Percentiles rank a stretch among this genome's conserved stretches.
Evolutionary conservation across 805 yeast species (phyloP).

Genomic region (Ogataea glucozyma): DNA sequence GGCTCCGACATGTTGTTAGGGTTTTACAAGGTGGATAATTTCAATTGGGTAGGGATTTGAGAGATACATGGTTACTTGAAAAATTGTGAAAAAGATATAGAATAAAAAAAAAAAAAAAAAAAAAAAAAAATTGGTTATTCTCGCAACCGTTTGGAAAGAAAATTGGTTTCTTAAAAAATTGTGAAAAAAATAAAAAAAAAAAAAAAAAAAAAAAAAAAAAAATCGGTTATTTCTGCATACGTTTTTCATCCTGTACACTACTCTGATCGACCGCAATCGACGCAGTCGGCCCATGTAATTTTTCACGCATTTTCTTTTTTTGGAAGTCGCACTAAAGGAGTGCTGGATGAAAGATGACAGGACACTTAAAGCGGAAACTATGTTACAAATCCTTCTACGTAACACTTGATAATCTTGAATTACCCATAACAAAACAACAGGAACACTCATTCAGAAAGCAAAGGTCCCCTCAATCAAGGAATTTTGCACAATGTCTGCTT

Average conservation of each 20-base stretch:
- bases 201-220: too few relatives aligned
- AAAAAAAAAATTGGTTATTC: background rate
- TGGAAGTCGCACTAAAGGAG: slow-evolving; percentile 4
- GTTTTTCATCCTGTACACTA: background rate
- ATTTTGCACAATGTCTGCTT: slow-evolving; percentile 29
- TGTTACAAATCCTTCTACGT: too few relatives aligned
- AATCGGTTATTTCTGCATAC: too few relatives aligned
- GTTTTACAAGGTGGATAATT: too few relatives aligned
- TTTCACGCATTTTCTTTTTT: slow-evolving; percentile 7
- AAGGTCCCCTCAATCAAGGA: background rate
- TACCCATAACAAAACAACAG: too few relatives aligned
- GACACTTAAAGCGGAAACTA: slow-evolving; percentile 7
- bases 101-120: background rate
- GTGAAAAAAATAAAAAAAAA: too few relatives aligned
- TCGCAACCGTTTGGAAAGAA: too few relatives aligned
- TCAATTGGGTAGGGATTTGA: too few relatives aligned
- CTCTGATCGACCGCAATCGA: slow-evolving; percentile 5
- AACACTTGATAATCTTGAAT: too few relatives aligned
- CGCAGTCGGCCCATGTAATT: background rate
- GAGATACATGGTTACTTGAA: too few relatives aligned
- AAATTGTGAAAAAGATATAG: background rate
- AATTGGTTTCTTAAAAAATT: too few relatives aligned
- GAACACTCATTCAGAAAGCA: too few relatives aligned
- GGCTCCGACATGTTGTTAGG: background rate
- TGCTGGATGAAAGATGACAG: slow-evolving; percentile 9